Percentiles rank a stretch among this genome's conserved stretches.
These are phyloP conservation scores for Aegle marmelos DNA, from an alignment of 345 rosid species.

Conservation along the genomic window DNA sequence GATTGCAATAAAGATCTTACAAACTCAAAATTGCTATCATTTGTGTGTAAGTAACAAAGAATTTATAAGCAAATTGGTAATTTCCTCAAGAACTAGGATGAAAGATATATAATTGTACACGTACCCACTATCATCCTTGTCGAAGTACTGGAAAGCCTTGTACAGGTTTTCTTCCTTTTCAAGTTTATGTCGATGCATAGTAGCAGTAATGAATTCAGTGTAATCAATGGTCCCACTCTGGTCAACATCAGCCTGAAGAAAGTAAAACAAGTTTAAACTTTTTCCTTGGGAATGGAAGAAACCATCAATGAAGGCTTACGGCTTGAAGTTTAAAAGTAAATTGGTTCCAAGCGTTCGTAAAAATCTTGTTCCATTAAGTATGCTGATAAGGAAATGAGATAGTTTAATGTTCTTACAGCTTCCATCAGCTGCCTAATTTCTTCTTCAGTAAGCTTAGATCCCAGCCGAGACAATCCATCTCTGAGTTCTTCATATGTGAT, in stretches of 20 bases:
- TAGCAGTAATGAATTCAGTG: constrained; percentile 79
- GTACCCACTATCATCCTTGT: constrained; percentile 78
- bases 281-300: neutral
- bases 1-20: neutral
- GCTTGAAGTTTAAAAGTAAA: constrained; percentile 5
- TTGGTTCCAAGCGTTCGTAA: neutral
- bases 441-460: constrained; percentile 70
- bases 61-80: neutral
- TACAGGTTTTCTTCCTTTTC: constrained; percentile 74
- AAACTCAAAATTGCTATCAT: neutral
- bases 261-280: constrained; percentile 1
- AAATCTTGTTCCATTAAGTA: neutral
- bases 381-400: neutral
- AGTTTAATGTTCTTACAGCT: constrained; percentile 54
- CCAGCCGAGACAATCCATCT: constrained; percentile 63
- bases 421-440: constrained; percentile 92
- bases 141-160: constrained; percentile 76
- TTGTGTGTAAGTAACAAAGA: neutral
- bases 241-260: constrained; percentile 86
- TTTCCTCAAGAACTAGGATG: neutral
- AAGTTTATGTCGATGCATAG: constrained; percentile 79
- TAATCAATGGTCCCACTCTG: constrained; percentile 81
- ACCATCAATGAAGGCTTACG: neutral
- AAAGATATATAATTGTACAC: constrained; percentile 5
- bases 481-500: constrained; percentile 84